Evolutionary conservation across 768 basidiomycete genomes (phyloP), one percentile per base, ranked within the genome.

Genomic region (Dentipellis fragilis): DNA sequence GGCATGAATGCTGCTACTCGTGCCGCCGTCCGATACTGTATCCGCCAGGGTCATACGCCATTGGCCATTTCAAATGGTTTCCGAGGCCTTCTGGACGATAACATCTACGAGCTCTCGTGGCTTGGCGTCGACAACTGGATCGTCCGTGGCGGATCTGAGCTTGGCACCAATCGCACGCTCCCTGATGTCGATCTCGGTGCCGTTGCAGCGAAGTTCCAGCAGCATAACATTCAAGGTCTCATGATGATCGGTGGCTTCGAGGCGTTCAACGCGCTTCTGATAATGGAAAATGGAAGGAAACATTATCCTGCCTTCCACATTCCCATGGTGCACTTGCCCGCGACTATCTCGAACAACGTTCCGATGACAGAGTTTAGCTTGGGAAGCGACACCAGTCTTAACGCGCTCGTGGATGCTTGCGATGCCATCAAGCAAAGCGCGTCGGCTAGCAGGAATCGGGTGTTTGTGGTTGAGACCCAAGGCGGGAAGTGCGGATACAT

Each of bases 361-460:
- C 96, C 96, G 2, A 69, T 97, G 76, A 97, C 95, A 50, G 94
- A 98, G 67, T 92, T 89, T 71, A 94, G 91, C 68, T 72, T 99
- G 57, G 96, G 96, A 48, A 88, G 85, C 63, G 96, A 99, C 66
- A 99, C 96, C n/a, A 90, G 89, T 68, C 74, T 99, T 76, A 99
- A 98, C 68, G 93, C 94, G 2, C 76, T 99, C 34, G 93, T 98
- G 53, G 91, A 94, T 58, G 96, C 96, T 6, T 98, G 95, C 67
- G 96, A 99, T 71, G 85, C 94, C 42, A 97, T 99, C 73, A 96
- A 94, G 73, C 96, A 99, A 76, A 94, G 92, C 65, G 96, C 96
- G 10, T 89, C 89, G 54, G 95, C 96, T 4, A 96, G 93, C 66
- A 71, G 96, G 59, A 93, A 98, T 69, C 76, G 96, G 45, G 96